Base-by-base conservation (phyloP, 1,139 yeast genomes). In the Spathaspora jeffriesii region DNA sequence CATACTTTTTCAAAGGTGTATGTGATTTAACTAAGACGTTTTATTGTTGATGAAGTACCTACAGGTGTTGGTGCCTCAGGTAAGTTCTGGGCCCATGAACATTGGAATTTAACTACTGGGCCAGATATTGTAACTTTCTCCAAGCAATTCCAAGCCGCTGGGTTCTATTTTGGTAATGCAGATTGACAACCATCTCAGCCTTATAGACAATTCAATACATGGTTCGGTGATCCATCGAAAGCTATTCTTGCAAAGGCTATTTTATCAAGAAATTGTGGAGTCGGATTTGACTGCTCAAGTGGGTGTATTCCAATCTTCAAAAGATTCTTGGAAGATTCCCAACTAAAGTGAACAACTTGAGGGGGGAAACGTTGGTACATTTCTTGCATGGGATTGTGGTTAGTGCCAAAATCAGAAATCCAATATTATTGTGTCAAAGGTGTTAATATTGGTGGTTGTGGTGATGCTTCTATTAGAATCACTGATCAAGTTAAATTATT, bases 31-130 rank as follows among this genome's bases (percentile, higher is more conserved):
- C 89, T 32, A 82, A 62, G 82, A 74, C 40, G 78, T 82, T 46
- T 78, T 83, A 48, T 76, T 80, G 74, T 84, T 43, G 90, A 84
- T 61, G 90, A 84, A 67, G 90, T 84, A 30, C 90, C 84, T 68
- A 84, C 90, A 30, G 90, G 90, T 56, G 85, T 84, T 42, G 95
- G 90, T 59, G 92, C 92, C 50, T 85, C 95, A 28, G 96, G 96
- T 59, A 76, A 76, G 55, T 73, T 87, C 76, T 87, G 96, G 96
- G 92, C 90, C 37, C 95, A 88, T 65, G 95, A 88, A 70, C 87
- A 85, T 70, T 88, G 87, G 75, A 73, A 85, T 62, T 72, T 88
- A 58, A 65, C 84, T 44, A 77, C 85, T 43, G 85, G 91, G 41
- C 89, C 95, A 42, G 96, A 87, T 65, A 73, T 85, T 70, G 89